Conservation (phyloP, 371 early-diverging fungal species). For the Haplosporangium sp. region DNA sequence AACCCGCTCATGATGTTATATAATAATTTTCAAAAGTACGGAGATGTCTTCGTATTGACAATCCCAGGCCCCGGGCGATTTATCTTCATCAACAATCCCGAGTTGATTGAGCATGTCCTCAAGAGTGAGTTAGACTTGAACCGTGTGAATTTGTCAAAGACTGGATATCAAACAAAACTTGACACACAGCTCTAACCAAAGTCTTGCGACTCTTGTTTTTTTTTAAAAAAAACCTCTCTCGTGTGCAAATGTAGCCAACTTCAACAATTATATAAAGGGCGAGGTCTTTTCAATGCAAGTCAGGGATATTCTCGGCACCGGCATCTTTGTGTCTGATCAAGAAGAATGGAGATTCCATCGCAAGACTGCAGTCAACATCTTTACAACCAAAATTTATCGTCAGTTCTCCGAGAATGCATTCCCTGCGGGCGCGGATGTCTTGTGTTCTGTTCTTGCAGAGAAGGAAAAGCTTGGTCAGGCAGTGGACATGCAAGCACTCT, state of each 20-base stretch:
- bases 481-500: slow-evolving; percentile 67
- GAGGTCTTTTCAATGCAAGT: slow-evolving; percentile 10
- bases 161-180: background rate
- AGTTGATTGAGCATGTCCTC: slow-evolving; percentile 34
- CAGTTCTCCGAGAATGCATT: slow-evolving; percentile 50
- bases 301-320: slow-evolving; percentile 31
- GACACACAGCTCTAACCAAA: background rate
- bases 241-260: slow-evolving; percentile 13
- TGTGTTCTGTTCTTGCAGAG: slow-evolving; percentile 5
- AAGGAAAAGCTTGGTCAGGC: slow-evolving; percentile 12
- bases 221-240: background rate
- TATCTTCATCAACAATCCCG: slow-evolving; percentile 34
- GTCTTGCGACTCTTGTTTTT: background rate
- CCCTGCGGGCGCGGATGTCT: background rate
- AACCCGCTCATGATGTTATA: slow-evolving; percentile 8
- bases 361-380: slow-evolving; percentile 73
- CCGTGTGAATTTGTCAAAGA: background rate
- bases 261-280: slow-evolving; percentile 43
- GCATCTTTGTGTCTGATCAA: slow-evolving; percentile 67
- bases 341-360: slow-evolving; percentile 69
- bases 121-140: slow-evolving; percentile 21
- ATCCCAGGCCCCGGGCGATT: slow-evolving; percentile 26
- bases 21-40: slow-evolving; percentile 11
- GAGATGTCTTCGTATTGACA: slow-evolving; percentile 25
- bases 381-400: slow-evolving; percentile 76